Evolutionary conservation across 2,329 filamentous ascomycete genomes (phyloP).

Genomic region (Penicillium oxalicum): DNA sequence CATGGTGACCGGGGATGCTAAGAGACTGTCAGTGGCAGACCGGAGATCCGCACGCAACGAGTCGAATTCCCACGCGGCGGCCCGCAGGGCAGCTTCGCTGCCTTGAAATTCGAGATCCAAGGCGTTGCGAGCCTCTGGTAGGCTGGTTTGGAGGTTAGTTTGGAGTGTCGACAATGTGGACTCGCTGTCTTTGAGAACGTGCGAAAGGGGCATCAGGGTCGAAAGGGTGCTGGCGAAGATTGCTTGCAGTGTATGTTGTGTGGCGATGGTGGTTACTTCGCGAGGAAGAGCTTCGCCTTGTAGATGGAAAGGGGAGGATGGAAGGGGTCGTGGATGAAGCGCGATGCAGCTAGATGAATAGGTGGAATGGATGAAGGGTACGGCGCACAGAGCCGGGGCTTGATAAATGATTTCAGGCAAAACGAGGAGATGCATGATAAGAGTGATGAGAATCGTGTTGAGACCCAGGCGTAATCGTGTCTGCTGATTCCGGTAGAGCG

Average conservation of each 20-base stretch:
- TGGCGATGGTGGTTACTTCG: constrained; percentile 15
- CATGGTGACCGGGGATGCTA: constrained; percentile 19
- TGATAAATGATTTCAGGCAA: constrained; percentile 33
- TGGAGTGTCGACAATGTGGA: constrained; percentile 26
- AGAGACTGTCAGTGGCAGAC: constrained; percentile 31
- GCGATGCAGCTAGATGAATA: constrained; percentile 27
- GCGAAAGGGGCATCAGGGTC: constrained; percentile 21
- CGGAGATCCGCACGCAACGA: constrained; percentile 32
- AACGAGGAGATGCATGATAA: constrained; percentile 30
- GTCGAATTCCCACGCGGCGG: constrained; percentile 31
- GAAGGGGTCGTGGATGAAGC: constrained; percentile 8
- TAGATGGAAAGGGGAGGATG: constrained; percentile 7
- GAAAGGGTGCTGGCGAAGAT: constrained; percentile 27
- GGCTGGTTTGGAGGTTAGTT: constrained; percentile 20
- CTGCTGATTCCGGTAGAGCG: constrained; percentile 1
- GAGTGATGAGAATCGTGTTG: constrained; percentile 25
- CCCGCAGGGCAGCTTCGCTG: constrained; percentile 27
- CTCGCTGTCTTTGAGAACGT: constrained; percentile 27
- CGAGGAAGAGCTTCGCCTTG: constrained; percentile 6
- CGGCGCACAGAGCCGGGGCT: constrained; percentile 24
- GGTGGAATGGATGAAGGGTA: constrained; percentile 19
- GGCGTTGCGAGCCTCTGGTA: constrained; percentile 29
- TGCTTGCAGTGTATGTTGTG: constrained; percentile 24
- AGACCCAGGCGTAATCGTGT: constrained; percentile 14
- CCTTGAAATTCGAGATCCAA: constrained; percentile 35